Base-by-base conservation (phyloP, 2,329 filamentous ascomycete species). In the Cephalotrichum gorgonifer region DNA sequence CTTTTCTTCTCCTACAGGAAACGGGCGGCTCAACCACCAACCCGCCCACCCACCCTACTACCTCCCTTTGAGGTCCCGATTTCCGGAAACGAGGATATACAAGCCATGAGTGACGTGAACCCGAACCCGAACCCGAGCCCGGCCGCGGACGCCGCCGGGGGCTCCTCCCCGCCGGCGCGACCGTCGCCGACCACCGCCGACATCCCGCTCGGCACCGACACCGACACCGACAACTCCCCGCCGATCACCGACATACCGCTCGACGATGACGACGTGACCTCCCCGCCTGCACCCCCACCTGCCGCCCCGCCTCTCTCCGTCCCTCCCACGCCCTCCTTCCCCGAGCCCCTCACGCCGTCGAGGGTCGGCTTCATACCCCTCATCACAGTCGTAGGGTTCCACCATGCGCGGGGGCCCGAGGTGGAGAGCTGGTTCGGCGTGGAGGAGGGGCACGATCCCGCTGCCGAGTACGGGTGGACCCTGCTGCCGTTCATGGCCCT, bases 401-500 rank as follows among this genome's bases (percentile, higher is more conserved):
- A 91, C 66, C 86, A 91, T 74, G 85, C 86, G 49, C 75, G 80
- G 63, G 93, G 93, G 8, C 93, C 93, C 28, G 93, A 98, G 70
- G 86, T 97, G 50, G 90, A 97, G 71, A 79, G 76, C 59, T 97
- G 91, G 86, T 88, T 95, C 62, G 89, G 88, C 53, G 79, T 69
- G 26, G 66, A 83, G 20, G 82, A 90, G 57, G 86, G 82, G 48
- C 73, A 71, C 51, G 89, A 96, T 65, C 88, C 91, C 11, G 86
- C 86, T 3, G 73, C 69, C 43, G 85, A 90, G 51, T 91, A 94
- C 68, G 88, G 93, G 62, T 98, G 93, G 93, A 77, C 83, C 26
- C 67, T 96, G 56, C 74, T 98, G 53, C 90, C 93, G 0, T 98
- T 98, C 66, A 96, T 97, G 88, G 93, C 93, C 25, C 70, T 98